Base-by-base conservation (phyloP, 768 basidiomycete genomes). In the Sarcodon sp. region DNA sequence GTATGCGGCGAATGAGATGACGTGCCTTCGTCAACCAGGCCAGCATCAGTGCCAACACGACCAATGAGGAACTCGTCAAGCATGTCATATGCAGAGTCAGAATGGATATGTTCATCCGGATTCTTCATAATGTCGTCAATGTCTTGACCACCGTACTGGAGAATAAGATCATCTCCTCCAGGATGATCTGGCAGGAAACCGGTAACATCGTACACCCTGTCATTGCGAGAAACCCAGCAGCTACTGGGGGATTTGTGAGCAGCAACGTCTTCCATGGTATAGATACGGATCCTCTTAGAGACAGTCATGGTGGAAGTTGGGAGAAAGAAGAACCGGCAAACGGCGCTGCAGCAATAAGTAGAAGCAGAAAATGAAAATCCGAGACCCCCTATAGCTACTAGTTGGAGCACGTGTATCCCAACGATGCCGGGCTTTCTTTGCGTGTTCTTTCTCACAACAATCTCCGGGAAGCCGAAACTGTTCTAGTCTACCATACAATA, bases 121-220 rank as follows among this genome's bases (percentile, higher is more conserved):
- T 94, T 83, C 57, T 74, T 76, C 96, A 98, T 98, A 47, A 80
- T 69, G 15, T 64, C 69, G 15, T 73, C 83, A 45, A 98, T 72
- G 60, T 96, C 89, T 64, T 79, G 77, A 36, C 92, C 93, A 4
- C 87, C 94, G 64, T 83, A 74, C 39, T 79, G 68, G 35, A 92
- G 66, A 55, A 99, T 77, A 53, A 91, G 66, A 61, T 97, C 93
- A 63, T 98, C 94, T 3, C 93, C 92, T 53, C 94, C 94, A 9
- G 93, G 91, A 61, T 96, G 92, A 69, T 94, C 92, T 46, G 73
- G 58, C 2, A 93, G 65, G 66, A 98, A 97, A 3, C 57, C 54
- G 3, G 93, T 83, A 46, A 98, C 80, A 60, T 99, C 82, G 71
- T 93, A 98, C 18, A 99, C 88, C 59, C 81, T 86, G 58, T 83